Evolutionary conservation across 345 rosid genomes (phyloP).

Genomic region (Mallotus nudiflorus): DNA sequence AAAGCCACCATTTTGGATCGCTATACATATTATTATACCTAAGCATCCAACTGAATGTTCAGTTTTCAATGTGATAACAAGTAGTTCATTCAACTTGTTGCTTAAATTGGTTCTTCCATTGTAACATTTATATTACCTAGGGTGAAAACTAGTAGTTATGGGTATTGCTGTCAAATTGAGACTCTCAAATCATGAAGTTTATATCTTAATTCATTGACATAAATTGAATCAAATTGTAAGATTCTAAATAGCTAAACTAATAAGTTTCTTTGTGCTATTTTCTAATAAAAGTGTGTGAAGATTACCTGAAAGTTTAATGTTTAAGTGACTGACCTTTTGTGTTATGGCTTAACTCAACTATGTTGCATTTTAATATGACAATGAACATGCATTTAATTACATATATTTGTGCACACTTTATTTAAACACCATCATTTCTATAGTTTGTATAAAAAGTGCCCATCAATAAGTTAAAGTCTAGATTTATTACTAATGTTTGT

Average conservation of each 20-base stretch:
- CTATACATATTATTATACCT: slow-evolving; percentile 90
- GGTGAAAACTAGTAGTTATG: not conserved
- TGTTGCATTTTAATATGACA: not conserved
- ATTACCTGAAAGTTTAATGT: no score
- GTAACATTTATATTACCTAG: not conserved
- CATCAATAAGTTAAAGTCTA: not conserved
- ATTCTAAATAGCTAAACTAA: no score
- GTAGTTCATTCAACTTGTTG: slow-evolving; percentile 38
- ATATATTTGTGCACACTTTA: not conserved
- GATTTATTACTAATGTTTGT: not conserved
- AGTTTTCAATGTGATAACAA: slow-evolving; percentile 91
- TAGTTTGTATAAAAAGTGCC: not conserved
- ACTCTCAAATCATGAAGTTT: not conserved
- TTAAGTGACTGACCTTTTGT: no score
- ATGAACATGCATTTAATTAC: not conserved
- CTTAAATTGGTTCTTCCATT: not conserved
- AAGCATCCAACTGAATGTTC: slow-evolving; percentile 95
- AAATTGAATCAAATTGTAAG: not conserved
- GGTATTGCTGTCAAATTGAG: not conserved
- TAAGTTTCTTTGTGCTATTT: not conserved
- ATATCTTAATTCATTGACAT: not conserved
- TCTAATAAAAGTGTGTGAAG: no score
- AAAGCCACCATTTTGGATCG: slow-evolving; percentile 96
- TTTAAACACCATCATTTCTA: not conserved
- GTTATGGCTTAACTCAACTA: no score